Evolutionary conservation across 1,284 basidiomycete species (phyloP).

Genomic region (Ceratobasidium papillatum): DNA sequence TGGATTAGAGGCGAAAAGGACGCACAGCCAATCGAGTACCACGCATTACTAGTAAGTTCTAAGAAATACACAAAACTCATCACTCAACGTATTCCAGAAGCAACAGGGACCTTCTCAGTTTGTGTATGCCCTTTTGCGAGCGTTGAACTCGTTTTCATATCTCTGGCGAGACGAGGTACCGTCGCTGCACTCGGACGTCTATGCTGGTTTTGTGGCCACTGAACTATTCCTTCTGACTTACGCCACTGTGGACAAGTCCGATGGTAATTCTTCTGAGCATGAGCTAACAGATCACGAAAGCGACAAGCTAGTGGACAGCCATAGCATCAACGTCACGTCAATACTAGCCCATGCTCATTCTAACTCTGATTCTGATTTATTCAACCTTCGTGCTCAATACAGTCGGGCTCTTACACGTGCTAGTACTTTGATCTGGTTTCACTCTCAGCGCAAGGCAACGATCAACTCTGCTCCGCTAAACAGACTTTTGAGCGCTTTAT

Average conservation of each 20-base stretch:
- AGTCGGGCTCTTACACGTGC: background rate
- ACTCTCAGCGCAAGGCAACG: no score
- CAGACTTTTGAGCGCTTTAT: background rate
- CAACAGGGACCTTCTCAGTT: background rate
- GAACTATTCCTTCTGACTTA: background rate
- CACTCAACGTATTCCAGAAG: background rate
- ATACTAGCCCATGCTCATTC: no score
- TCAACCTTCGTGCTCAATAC: background rate
- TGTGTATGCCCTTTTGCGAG: background rate
- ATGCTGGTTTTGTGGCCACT: background rate
- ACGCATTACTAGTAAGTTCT: background rate
- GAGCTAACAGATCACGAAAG: background rate
- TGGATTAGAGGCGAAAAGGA: slow-evolving; percentile 1
- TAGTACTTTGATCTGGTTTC: background rate
- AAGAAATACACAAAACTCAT: background rate
- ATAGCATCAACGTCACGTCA: background rate
- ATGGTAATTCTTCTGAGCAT: no score
- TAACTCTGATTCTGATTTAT: no score
- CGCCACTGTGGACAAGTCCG: background rate
- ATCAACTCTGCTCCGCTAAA: background rate
- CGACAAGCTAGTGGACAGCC: background rate
- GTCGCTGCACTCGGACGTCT: background rate
- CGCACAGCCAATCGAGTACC: no score
- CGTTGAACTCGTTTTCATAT: background rate
- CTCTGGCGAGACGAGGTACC: background rate